phyloP scores from a whole-genome alignment of 225 moss, liverwort and hornwort species.

The Sphagnum contortum region DNA sequence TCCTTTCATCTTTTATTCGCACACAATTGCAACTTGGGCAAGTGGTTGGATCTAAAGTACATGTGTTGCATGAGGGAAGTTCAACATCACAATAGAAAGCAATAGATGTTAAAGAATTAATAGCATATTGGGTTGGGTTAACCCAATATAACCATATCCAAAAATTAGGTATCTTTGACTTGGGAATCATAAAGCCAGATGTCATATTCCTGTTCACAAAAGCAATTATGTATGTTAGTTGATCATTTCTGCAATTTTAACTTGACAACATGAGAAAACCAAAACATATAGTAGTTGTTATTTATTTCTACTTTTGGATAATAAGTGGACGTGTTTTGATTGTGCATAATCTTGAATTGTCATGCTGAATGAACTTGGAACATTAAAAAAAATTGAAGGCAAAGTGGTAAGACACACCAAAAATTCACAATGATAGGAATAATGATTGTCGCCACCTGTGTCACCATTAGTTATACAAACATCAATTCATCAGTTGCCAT shows the following conservation, averaged over 20 bases:
- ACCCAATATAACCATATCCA: constrained; percentile 94
- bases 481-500: neutral
- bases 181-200: constrained; percentile 88
- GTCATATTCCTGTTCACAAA: constrained; percentile 67
- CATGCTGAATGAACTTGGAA: no score
- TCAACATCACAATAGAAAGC: constrained; percentile 61
- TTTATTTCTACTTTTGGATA: no score
- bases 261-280: neutral
- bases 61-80: constrained; percentile 40
- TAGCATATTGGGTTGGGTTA: constrained; percentile 67
- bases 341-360: no score
- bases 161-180: constrained; percentile 55
- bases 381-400: neutral
- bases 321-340: no score
- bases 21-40: constrained; percentile 63
- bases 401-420: constrained; percentile 29
- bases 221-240: neutral
- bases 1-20: constrained; percentile 40
- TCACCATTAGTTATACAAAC: neutral
- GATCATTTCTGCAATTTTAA: no score
- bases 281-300: neutral
- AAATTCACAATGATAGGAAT: constrained; percentile 78
- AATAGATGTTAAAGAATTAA: constrained; percentile 58
- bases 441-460: constrained; percentile 75
- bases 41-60: constrained; percentile 28